Evolutionary conservation across 257 asterid genomes (phyloP), one percentile per base, ranked within the genome.

Genomic region (Solanum sitiens): DNA sequence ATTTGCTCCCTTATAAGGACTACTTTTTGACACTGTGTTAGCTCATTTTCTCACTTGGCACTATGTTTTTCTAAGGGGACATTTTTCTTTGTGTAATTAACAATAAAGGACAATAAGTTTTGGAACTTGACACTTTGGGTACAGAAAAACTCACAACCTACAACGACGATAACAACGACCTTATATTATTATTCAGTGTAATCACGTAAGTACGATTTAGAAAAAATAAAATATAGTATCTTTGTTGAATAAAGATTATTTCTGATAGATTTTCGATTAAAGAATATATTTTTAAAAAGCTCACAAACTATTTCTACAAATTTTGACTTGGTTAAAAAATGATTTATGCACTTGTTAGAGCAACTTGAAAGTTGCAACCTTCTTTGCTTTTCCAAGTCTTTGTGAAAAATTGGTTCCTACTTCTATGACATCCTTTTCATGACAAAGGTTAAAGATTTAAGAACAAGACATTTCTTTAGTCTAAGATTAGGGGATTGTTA

Each of bases 1-100:
- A 70, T 79, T 71, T 87, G 61, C 75, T 89, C 88, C 88, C 76
- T 65, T 79, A 68, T 67, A 87, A n/a, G 89, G 82, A 71, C 27
- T 45, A 56, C 88, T 71, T 88, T 71, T 75, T 53, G 73, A 73
- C 63, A 61, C 84, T 84, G 2, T 33, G 71, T 67, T 73, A 27
- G 9, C 50, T 13, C 68, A 42, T 68, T 71, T 42, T 70, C 65
- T 86, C 83, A 86, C 82, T 86, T 86, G 6, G 77, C 61, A 76
- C 59, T 23, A 7, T 83, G 12, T 37, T 83, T 50, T 50, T 21
- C 53, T n/a, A 1, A 42, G 13, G 76, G 79, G 9, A 12, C 67
- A 45, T 79, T 79, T 70, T 79, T 80, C 8, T 44, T 27, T 45
- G 11, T 27, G 25, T 77, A 80, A 47, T 16, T 80, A 6, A 11